Evolutionary conservation across 2,329 filamentous ascomycete species (phyloP), one percentile per base, ranked within the genome.

Genomic region (Colletotrichum sp.): DNA sequence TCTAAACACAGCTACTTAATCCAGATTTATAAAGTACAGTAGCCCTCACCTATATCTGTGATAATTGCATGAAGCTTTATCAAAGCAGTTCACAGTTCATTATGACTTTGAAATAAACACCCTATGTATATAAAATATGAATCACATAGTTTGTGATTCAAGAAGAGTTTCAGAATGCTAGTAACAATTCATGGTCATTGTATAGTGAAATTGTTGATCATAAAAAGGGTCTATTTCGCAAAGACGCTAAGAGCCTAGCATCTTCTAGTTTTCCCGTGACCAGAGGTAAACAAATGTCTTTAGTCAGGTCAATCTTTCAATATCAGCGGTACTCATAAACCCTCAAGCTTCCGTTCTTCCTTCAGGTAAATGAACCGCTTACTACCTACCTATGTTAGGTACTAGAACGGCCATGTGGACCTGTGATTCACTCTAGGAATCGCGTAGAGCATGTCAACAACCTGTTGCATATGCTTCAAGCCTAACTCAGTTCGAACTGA

Each of bases 81-180:
- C n/a, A 48, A 22, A 13, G 39, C 6, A 13, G 6, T 48, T 7
- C n/a, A 13, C 3, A 13, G 10, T 22, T 22, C 9, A 8, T 22
- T 3, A 4, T 12, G 4, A n/a, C 39, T n/a, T n/a, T 10, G 3
- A 48, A 48, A 12, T 1, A 12, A 48, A n/a, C 1, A 12, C 6
- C 39, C 3, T 48, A 5, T n/a, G 10, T n/a, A 12, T 48, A 48
- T 48, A n/a, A 48, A 3, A 48, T 48, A 48, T 48, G 3, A n/a
- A 12, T n/a, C 9, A n/a, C 5, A 1, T n/a, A 13, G 3, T 52
- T n/a, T 4, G 10, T 22, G n/a, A 52, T 52, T 7, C 3, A 8
- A 52, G 1, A 12, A 22, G 8, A 13, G 10, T 52, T 13, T 48
- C n/a, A 52, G 13, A 3, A 3, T 22, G n/a, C 5, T 13, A 13